Base-by-base conservation (phyloP, 257 asterid genomes). In the Ophiorrhiza pumila region DNA sequence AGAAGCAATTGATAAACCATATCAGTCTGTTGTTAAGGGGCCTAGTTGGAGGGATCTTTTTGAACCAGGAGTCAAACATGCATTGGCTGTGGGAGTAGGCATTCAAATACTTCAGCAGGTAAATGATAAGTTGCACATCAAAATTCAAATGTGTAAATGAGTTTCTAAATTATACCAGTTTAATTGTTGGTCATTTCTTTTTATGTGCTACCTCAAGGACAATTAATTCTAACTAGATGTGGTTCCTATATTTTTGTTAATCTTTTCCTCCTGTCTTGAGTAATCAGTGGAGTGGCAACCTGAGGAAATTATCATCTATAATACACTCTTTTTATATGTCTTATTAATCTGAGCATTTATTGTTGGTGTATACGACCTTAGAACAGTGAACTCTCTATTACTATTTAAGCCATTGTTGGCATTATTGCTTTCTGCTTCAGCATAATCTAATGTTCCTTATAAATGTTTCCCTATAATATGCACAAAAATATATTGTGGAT, bases 91-190 rank as follows among this genome's bases (percentile, higher is more conserved):
- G n/a, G 99, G 99, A 27, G 89, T 90, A 0, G 97, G 92, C 58
- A 57, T 95, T 78, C 99, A 95, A 83, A 89, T 95, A 79, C 97
- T 95, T 82, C 99, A 95, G 80, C 99, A 92, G 96, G 99, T 92
- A 82, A 71, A 58, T 37, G 27, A 65, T 49, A 62, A 32, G 27
- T 53, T 8, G 11, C 13, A 39, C 13, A 47, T 39, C 43, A 71
- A 27, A 43, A 71, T n/a, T 71, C 43, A 45, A 25, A 58, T 22
- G 35, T 5, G 37, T 35, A 35, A 11, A 42, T 43, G 61, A 43
- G 4, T 27, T 29, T 47, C 59, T 58, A 57, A 71, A 42, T 4
- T 56, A 8, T 3, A 18, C 32, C 10, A 34, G n/a, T 5, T 34
- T 4, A 31, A 12, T 46, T 13, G 5, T 45, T 31, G 3, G 12